A percentile compares a stretch with the other conserved stretches of the same genome.
phyloP scores from a whole-genome alignment of 805 yeast genomes.

The Maudiozyma saulgeensis region DNA sequence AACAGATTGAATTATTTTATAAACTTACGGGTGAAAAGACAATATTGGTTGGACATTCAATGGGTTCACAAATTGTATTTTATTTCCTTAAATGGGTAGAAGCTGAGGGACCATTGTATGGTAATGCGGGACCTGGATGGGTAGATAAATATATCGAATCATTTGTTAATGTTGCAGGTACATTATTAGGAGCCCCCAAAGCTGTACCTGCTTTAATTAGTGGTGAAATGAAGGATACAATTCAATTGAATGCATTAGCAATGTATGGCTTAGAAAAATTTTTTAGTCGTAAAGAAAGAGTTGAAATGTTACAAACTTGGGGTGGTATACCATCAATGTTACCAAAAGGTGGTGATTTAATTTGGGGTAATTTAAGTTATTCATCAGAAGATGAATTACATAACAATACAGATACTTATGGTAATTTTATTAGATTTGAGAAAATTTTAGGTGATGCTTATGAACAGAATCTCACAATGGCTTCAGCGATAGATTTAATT shows the following conservation, averaged over 20 bases:
- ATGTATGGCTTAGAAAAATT: conserved; percentile 91
- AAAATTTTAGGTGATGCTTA: conserved; percentile 4
- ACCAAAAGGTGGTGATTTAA: conserved; percentile 85
- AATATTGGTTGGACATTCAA: conserved; percentile 82
- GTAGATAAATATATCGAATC: conserved; percentile 77
- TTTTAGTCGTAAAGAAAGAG: conserved; percentile 80
- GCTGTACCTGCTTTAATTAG: conserved; percentile 85
- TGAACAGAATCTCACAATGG: conserved; percentile 48
- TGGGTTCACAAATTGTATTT: conserved; percentile 88
- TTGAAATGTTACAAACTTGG: conserved; percentile 70
- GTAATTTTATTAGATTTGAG: conserved; percentile 61
- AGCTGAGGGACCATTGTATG: conserved; percentile 68
- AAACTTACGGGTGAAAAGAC: conserved; percentile 51
- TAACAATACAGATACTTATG: conserved; percentile 42
- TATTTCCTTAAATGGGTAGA: conserved; percentile 96
- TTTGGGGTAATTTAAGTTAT: conserved; percentile 76
- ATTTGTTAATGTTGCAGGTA: conserved; percentile 79
- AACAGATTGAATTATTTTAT: conserved; percentile 55
- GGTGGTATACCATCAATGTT: conserved; percentile 96
- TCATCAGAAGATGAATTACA: conserved; percentile 53
- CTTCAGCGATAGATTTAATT: conserved; percentile 57
- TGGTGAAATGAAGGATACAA: conserved; percentile 97
- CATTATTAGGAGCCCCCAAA: conserved; percentile 89
- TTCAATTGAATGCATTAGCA: conserved; percentile 84
- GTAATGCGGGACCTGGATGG: conserved; percentile 90